Evolutionary conservation across 2,329 filamentous ascomycete species (phyloP).

Genomic region (Chaetomium olivaceum): DNA sequence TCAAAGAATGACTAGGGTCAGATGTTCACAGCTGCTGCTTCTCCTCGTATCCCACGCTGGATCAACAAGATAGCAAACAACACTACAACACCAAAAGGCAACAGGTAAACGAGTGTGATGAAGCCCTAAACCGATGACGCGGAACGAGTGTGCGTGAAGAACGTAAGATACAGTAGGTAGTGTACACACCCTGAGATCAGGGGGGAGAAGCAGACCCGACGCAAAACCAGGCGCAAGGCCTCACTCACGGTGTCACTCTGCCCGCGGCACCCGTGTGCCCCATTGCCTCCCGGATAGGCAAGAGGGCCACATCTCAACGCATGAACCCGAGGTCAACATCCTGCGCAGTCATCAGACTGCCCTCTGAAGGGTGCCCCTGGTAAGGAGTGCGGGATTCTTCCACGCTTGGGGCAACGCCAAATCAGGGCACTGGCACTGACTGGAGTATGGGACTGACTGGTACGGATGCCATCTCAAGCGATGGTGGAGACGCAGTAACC

Average conservation of each 20-base stretch:
- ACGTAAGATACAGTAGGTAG: neutral
- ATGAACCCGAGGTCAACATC: neutral
- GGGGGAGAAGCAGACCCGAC: neutral
- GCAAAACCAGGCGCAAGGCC: neutral
- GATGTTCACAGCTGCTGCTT: slow-evolving; percentile 16
- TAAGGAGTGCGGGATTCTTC: neutral
- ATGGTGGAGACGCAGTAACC: neutral
- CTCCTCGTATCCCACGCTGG: slow-evolving; percentile 9
- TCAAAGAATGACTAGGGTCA: slow-evolving; percentile 31
- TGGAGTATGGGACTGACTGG: neutral
- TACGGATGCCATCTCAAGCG: neutral
- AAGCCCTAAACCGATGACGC: slow-evolving; percentile 8
- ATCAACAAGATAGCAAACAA: slow-evolving; percentile 7
- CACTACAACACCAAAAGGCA: neutral
- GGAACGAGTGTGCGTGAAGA: slow-evolving; percentile 2
- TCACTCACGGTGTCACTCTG: neutral
- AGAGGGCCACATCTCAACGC: neutral
- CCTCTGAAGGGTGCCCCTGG: neutral
- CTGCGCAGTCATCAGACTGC: neutral
- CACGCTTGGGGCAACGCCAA: slow-evolving; percentile 2
- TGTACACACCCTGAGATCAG: neutral
- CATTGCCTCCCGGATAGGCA: neutral
- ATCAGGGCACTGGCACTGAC: neutral
- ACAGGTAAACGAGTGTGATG: slow-evolving; percentile 26
- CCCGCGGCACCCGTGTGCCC: neutral